Evolutionary conservation across 2,329 filamentous ascomycete genomes (phyloP).

Genomic region (Lojkania enalia): DNA sequence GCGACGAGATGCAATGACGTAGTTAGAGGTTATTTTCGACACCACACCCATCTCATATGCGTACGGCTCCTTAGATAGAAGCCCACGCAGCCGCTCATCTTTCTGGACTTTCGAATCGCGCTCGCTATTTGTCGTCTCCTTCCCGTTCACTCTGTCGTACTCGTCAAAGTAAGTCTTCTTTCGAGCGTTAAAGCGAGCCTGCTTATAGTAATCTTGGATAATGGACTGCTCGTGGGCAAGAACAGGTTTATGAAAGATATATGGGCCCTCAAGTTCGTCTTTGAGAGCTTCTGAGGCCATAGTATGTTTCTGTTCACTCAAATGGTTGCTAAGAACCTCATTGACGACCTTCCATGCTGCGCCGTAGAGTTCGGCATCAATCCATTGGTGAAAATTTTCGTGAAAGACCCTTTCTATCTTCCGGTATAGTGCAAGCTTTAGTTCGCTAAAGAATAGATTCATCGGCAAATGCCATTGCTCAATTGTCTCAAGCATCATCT

Average conservation of each 20-base stretch:
- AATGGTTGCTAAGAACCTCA: constrained; percentile 27
- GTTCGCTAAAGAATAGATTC: constrained; percentile 26
- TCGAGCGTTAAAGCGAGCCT: constrained; percentile 29
- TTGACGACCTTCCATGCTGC: constrained; percentile 29
- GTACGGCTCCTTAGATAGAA: constrained; percentile 62
- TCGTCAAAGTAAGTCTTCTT: constrained; percentile 31
- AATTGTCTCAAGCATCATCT: constrained; percentile 34
- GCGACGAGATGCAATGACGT: constrained; percentile 65
- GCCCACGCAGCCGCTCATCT: constrained; percentile 46
- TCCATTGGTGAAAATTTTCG: constrained; percentile 32
- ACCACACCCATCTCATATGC: constrained; percentile 64
- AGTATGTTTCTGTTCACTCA: constrained; percentile 26
- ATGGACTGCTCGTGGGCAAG: constrained; percentile 23
- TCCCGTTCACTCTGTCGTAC: constrained; percentile 13
- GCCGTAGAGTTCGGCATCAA: constrained; percentile 33
- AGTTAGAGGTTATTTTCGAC: constrained; percentile 68
- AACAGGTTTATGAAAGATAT: constrained; percentile 34
- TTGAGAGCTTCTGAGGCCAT: constrained; percentile 31
- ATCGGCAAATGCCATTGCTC: constrained; percentile 35
- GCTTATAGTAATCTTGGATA: constrained; percentile 19
- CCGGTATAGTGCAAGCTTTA: constrained; percentile 16
- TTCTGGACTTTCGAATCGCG: constrained; percentile 33
- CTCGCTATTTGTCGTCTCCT: constrained; percentile 27
- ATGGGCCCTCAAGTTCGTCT: constrained; percentile 41
- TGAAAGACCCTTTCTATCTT: constrained; percentile 31